Evolutionary conservation across 768 basidiomycete genomes (phyloP).

Genomic region (Pleurotus platypus): DNA sequence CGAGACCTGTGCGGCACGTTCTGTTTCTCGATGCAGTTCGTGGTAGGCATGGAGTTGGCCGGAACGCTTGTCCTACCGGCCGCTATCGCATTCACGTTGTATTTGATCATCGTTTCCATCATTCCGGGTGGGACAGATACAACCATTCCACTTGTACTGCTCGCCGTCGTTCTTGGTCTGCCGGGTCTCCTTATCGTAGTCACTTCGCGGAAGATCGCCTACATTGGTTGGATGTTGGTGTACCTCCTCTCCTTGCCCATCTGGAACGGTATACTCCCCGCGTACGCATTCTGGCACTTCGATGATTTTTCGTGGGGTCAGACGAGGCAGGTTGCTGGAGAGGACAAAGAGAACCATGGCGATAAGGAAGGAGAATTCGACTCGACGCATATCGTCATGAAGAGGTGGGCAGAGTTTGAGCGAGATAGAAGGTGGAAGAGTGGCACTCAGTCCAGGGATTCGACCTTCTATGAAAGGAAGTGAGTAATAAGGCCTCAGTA

Average conservation of each 20-base stretch:
- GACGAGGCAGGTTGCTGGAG: constrained; percentile 80
- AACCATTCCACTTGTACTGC: constrained; percentile 86
- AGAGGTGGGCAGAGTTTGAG: constrained; percentile 98
- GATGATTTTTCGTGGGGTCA: constrained; percentile 99
- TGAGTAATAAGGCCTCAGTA: constrained; percentile 33
- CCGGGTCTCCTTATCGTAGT: constrained; percentile 95
- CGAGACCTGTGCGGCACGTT: constrained; percentile 99
- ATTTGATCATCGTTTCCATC: constrained; percentile 85
- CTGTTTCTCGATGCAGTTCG: constrained; percentile 99
- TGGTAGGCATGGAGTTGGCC: constrained; percentile 96
- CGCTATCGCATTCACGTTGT: constrained; percentile 95
- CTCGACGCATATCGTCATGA: constrained; percentile 96
- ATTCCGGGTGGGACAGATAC: constrained; percentile 77
- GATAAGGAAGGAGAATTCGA: constrained; percentile 99
- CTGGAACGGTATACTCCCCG: constrained; percentile 95
- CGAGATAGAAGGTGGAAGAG: constrained; percentile 91
- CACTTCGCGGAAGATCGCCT: constrained; percentile 90
- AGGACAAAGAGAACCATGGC: constrained; percentile 58
- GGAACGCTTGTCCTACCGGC: constrained; percentile 96
- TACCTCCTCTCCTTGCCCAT: constrained; percentile 91
- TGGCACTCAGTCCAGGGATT: constrained; percentile 79
- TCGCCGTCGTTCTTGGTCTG: constrained; percentile 93
- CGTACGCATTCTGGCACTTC: constrained; percentile 99
- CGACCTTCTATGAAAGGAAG: constrained; percentile 73
- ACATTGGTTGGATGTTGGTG: constrained; percentile 95